Conservation (phyloP, 2,329 filamentous ascomycete species). For the Tolypocladium amazonense region DNA sequence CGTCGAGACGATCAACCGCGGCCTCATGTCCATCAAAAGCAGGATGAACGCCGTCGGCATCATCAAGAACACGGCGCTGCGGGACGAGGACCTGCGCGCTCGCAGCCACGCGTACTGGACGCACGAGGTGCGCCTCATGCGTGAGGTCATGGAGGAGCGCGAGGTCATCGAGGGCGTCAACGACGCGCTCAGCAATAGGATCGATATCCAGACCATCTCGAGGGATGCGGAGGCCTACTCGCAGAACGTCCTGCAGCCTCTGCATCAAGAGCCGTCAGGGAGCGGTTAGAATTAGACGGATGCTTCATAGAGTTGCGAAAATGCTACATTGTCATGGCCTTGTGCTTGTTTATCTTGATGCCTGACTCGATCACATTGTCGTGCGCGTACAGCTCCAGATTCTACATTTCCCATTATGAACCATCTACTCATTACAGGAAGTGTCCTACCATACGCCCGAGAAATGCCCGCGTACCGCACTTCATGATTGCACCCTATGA, state of each 20-base stretch:
- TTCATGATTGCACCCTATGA: not conserved
- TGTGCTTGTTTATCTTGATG: not conserved
- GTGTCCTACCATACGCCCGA: not conserved
- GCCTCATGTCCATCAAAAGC: conserved; percentile 48
- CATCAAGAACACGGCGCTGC: conserved; percentile 66
- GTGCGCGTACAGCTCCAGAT: conserved; percentile 2
- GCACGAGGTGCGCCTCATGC: conserved; percentile 62
- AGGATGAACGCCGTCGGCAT: conserved; percentile 66
- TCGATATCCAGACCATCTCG: conserved; percentile 51
- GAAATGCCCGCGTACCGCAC: not conserved
- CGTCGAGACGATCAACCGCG: conserved; percentile 46
- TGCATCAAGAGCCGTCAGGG: conserved; percentile 12
- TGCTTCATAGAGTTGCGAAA: not conserved
- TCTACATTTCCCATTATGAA: not conserved
- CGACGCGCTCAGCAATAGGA: conserved; percentile 51
- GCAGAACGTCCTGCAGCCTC: conserved; percentile 26
- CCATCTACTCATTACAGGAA: not conserved
- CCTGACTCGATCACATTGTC: not conserved
- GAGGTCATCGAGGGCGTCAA: conserved; percentile 64
- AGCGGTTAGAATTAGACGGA: not conserved
- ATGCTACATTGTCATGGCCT: not conserved
- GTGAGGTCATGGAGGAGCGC: conserved; percentile 67
- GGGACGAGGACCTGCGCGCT: conserved; percentile 60
- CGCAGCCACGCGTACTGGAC: conserved; percentile 67
- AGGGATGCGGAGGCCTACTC: conserved; percentile 55